Conservation (phyloP, 2,329 filamentous ascomycete genomes). For the Ustulina deusta region DNA sequence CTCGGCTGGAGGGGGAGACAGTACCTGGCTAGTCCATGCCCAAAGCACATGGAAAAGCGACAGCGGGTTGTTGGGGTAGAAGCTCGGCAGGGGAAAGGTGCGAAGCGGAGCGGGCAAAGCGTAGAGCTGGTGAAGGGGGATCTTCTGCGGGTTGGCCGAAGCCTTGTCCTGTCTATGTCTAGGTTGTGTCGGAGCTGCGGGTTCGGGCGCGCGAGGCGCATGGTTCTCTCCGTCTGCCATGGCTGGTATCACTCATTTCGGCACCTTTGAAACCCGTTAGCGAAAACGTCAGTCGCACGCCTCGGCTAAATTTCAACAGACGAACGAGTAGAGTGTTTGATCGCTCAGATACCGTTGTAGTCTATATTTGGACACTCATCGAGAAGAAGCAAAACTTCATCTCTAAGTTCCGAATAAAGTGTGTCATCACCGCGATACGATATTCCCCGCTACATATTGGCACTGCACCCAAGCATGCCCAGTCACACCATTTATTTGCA, state of each 20-base stretch:
- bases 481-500: background rate
- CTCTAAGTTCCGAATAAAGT: constrained; percentile 67
- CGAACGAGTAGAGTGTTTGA: constrained; percentile 30
- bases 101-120: constrained; percentile 82
- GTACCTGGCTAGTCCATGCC: constrained; percentile 78
- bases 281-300: background rate
- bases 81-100: constrained; percentile 84
- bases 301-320: background rate
- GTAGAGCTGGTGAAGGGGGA: constrained; percentile 78
- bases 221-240: constrained; percentile 51
- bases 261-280: constrained; percentile 47
- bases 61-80: constrained; percentile 92
- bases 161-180: constrained; percentile 17
- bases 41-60: constrained; percentile 85
- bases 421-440: constrained; percentile 71
- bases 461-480: background rate
- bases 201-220: constrained; percentile 39
- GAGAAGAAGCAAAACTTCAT: constrained; percentile 62
- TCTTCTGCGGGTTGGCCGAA: constrained; percentile 8
- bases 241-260: constrained; percentile 58
- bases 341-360: constrained; percentile 98
- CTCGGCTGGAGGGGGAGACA: constrained; percentile 75
- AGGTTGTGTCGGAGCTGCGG: constrained; percentile 20
- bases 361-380: constrained; percentile 79
- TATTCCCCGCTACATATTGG: background rate